Conservation (phyloP, 2,329 filamentous ascomycete species). For the Cercospora berteroae region DNA sequence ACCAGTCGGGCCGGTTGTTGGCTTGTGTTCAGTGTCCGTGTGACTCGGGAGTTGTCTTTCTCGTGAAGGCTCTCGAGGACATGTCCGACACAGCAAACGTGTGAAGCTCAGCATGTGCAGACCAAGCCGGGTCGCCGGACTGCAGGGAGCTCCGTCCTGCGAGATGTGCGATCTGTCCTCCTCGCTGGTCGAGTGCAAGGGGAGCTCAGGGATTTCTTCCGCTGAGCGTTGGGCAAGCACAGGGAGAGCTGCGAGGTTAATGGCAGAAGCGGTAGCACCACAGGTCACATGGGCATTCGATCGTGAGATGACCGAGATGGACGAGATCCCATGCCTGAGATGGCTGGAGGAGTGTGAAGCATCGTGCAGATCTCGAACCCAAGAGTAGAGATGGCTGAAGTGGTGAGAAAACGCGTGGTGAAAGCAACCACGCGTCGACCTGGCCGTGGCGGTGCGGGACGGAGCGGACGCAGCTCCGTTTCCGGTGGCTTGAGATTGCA, state of each 20-base stretch:
- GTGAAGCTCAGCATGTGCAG: not conserved
- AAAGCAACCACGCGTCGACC: not conserved
- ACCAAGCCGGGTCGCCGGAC: not conserved
- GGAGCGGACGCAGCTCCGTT: not conserved
- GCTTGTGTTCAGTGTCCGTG: too few relatives aligned
- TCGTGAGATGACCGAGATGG: not conserved
- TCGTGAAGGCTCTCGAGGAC: not conserved
- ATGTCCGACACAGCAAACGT: not conserved
- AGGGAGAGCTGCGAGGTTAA: not conserved
- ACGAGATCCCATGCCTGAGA: too few relatives aligned
- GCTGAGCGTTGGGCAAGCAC: not conserved
- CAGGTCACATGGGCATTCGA: not conserved
- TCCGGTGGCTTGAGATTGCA: not conserved
- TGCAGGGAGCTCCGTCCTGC: not conserved
- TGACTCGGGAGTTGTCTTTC: too few relatives aligned
- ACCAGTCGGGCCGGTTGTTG: too few relatives aligned
- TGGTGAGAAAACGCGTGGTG: not conserved
- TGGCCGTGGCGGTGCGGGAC: not conserved
- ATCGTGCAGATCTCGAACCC: too few relatives aligned
- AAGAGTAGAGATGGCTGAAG: not conserved
- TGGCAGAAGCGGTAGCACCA: not conserved
- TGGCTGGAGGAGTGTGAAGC: too few relatives aligned
- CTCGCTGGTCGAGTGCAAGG: not conserved
- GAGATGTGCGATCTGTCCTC: not conserved
- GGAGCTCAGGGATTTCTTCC: not conserved